Conservation (phyloP, 176 grass and related monocot species). For the Bonia amplexicaulis region DNA sequence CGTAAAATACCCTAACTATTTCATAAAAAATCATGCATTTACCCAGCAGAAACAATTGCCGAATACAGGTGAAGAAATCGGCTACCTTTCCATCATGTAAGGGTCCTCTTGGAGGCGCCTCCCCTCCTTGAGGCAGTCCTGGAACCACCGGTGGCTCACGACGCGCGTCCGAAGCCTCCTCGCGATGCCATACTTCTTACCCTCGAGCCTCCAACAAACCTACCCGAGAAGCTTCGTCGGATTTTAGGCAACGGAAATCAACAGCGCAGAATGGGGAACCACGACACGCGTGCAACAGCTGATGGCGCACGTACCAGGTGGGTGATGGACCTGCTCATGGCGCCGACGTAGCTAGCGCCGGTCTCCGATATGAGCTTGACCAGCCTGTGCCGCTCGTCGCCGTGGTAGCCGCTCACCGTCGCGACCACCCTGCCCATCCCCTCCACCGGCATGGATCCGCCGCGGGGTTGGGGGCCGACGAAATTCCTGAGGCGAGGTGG, state of each 20-base stretch:
- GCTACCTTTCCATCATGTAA: slow-evolving; percentile 69
- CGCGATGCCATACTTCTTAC: slow-evolving; percentile 77
- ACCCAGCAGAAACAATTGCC: not conserved
- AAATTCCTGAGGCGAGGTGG: not conserved
- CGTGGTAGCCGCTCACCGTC: slow-evolving; percentile 93
- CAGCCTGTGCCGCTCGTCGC: slow-evolving; percentile 64
- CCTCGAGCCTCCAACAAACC: slow-evolving; percentile 89
- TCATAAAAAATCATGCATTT: not conserved
- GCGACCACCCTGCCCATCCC: slow-evolving; percentile 75
- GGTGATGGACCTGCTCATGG: slow-evolving; percentile 79
- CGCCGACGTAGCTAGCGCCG: slow-evolving; percentile 75
- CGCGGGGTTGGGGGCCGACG: not conserved
- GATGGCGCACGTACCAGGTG: slow-evolving; percentile 52
- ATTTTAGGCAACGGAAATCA: not conserved
- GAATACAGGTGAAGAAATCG: not conserved
- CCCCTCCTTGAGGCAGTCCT: slow-evolving; percentile 61
- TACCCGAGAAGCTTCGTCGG: slow-evolving; percentile 17
- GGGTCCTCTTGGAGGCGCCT: slow-evolving; percentile 63
- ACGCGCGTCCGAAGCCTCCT: slow-evolving; percentile 42
- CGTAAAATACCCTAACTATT: not conserved
- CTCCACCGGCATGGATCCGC: slow-evolving; percentile 25
- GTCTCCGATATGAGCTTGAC: slow-evolving; percentile 82
- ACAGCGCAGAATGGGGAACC: not conserved
- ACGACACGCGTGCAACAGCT: not conserved
- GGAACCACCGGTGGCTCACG: slow-evolving; percentile 79